Base-by-base conservation (phyloP, 2,329 filamentous ascomycete genomes). In the Aspergillus phoenicis region DNA sequence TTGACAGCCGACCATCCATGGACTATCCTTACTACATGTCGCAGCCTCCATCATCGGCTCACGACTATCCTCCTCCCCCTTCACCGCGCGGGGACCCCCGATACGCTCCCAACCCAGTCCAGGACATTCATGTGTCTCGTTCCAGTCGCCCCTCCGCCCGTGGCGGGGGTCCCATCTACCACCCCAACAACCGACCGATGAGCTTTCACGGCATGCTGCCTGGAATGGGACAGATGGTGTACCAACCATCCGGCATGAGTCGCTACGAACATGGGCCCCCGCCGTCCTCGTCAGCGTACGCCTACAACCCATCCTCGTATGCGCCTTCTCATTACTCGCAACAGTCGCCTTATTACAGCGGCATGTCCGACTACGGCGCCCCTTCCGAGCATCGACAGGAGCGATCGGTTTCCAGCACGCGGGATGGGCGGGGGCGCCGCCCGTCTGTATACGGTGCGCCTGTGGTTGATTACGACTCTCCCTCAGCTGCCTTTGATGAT, bases 121-220 rank as follows among this genome's bases (percentile, higher is more conserved):
- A 75, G 61, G 75, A 74, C 59, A 70, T 71, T 48, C 72, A 71
- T 59, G 69, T 70, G 58, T 68, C 69, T n/a, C 66, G 69, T 54
- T 68, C 66, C 60, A 69, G 51, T 61, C 72, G 68, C 58, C 67
- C 67, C 28, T 68, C 62, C 11, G 69, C 67, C 57, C 74, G 74
- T 45, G 58, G 65, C 24, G 62, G 64, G 62, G 72, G 73, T 36
- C 73, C 77, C 22, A 69, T 69, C n/a, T 77, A 78, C 47, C 75
- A 78, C 60, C 48, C 72, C 45, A 68, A 68, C 63, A 66, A 65
- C 39, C 71, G 77, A 54, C 77, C 78, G 13, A 59, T 76, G 53
- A 80, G 77, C 60, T 78, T 72, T 59, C 77, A 80, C 62, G 75
- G 72, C 8, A 67, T 71, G 58, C 63, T 68, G 30, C 73, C 71